Base-by-base conservation (phyloP, 192 early-diverging fungal species). In the Coemansia sp. region DNA sequence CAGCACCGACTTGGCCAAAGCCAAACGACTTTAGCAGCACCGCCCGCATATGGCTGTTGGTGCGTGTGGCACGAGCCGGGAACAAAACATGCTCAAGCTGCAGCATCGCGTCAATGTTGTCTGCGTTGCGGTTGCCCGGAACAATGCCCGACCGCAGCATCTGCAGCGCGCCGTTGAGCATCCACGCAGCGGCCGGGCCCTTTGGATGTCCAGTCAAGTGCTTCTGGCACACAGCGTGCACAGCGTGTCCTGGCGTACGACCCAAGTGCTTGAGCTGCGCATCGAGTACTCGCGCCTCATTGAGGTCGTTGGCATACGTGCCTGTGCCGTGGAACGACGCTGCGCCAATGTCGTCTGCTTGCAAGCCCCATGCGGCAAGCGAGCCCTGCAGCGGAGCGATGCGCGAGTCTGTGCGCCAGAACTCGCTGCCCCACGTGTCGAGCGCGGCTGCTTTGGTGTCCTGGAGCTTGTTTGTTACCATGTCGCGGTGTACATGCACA, bases 281-380 rank as follows among this genome's bases (percentile, higher is more conserved):
- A 85, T 96, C 89, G 34, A 94, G 55, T 4, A 93, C 93, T 8
- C 82, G 75, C 10, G 93, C 92, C 75, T 98, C 95, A 84, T 96
- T 98, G 82, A 89, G 87, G 80, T 98, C 95, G 81, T 98, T 98
- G 51, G 94, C 93, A 68, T 90, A 86, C 57, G 95, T 98, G 34
- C 88, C 88, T 8, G 95, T 98, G 50, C 93, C 95, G 75, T 98
- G 95, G 91, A 98, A 94, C 25, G 95, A 98, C 9, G 91, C 92
- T 37, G 94, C 85, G 42, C 90, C 88, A 71, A 98, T 93, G 75
- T 98, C 95, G 74, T 98, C 91, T 60, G 94, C 84, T 34, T 86
- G 91, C 59, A 98, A 78, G 40, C 95, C 93, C 78, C 87, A 98
- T 6, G 84, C 87, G 25, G 93, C 92, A 25, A 98, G 85, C 17